These are phyloP conservation scores for Hypomyces rosellus DNA, from an alignment of 2,329 filamentous ascomycete genomes.

Conservation along the genomic window DNA sequence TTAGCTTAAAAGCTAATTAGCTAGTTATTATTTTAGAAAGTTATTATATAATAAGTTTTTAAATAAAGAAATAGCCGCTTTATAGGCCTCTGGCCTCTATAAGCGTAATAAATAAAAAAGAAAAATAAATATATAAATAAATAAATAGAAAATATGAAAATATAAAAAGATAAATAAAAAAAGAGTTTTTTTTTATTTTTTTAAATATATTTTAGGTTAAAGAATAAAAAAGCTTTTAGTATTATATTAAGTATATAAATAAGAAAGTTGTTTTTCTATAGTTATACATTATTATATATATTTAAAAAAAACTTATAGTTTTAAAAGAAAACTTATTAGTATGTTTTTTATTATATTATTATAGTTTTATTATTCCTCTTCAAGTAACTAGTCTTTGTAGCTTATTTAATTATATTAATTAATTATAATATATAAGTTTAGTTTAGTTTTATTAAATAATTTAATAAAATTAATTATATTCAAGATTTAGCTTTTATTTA, in stretches of 20 bases:
- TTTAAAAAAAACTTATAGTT: not conserved
- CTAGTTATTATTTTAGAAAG: not conserved
- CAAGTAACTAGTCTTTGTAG: too few relatives aligned
- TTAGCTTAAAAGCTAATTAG: too few relatives aligned
- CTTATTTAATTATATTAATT: not conserved
- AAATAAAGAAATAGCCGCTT: not conserved
- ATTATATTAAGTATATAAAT: not conserved
- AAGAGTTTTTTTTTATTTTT: too few relatives aligned
- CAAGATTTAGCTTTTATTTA: not conserved
- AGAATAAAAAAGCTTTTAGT: not conserved
- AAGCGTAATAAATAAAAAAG: too few relatives aligned
- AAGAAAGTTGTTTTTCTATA: not conserved
- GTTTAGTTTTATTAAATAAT: not conserved
- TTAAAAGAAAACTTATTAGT: not conserved
- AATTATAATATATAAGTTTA: not conserved
- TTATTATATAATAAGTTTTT: not conserved
- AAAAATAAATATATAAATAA: too few relatives aligned
- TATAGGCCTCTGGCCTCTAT: not conserved
- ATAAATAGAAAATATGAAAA: too few relatives aligned
- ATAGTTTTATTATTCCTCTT: too few relatives aligned
- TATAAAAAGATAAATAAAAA: too few relatives aligned
- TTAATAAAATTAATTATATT: not conserved
- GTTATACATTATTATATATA: not conserved
- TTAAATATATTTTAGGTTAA: not conserved
- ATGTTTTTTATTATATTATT: not conserved